Conservation (phyloP, 2,329 filamentous ascomycete genomes). For the Malbranchea cinnamomea region DNA sequence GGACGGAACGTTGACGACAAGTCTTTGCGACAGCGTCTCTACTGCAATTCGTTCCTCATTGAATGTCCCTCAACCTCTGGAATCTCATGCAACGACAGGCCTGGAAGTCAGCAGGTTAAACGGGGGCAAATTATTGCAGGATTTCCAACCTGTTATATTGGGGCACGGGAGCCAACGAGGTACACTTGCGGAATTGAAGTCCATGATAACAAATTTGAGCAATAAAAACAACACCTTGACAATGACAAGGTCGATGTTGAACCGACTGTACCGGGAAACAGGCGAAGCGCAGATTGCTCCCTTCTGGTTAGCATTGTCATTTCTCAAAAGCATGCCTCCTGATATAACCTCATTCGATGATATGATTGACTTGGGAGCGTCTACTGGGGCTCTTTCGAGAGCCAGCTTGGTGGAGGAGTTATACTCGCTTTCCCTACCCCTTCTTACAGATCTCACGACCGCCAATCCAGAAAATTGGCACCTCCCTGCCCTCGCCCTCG, state of each 20-base stretch:
- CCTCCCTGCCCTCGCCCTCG: conserved; percentile 62
- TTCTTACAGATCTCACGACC: conserved; percentile 23
- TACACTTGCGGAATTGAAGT: conserved; percentile 47
- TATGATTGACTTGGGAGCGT: conserved; percentile 43
- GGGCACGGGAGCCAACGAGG: conserved; percentile 50
- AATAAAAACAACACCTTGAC: conserved; percentile 27
- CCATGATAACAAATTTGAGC: conserved; percentile 42
- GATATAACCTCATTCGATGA: conserved; percentile 45
- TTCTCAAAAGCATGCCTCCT: conserved; percentile 45
- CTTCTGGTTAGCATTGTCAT: conserved; percentile 66
- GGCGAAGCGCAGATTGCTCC: conserved; percentile 50
- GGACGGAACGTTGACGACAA: conserved; percentile 49
- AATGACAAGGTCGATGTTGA: conserved; percentile 51
- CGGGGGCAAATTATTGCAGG: too few species aligned
- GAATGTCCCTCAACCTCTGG: conserved; percentile 18
- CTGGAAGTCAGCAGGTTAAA: conserved; percentile 18
- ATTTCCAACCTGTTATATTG: conserved; percentile 49
- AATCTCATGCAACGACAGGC: conserved; percentile 9
- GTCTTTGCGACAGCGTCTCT: conserved; percentile 59
- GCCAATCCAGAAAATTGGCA: conserved; percentile 47
- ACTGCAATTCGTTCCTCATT: conserved; percentile 27
- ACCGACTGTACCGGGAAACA: conserved; percentile 43
- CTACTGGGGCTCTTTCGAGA: conserved; percentile 13
- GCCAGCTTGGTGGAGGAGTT: conserved; percentile 29
- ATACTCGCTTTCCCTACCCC: conserved; percentile 28